A percentile compares a stretch with the other conserved stretches of the same genome.
These are phyloP conservation scores for Globisporangium middletonii DNA, from an alignment of 352 stramenopile species.

Conservation along the genomic window DNA sequence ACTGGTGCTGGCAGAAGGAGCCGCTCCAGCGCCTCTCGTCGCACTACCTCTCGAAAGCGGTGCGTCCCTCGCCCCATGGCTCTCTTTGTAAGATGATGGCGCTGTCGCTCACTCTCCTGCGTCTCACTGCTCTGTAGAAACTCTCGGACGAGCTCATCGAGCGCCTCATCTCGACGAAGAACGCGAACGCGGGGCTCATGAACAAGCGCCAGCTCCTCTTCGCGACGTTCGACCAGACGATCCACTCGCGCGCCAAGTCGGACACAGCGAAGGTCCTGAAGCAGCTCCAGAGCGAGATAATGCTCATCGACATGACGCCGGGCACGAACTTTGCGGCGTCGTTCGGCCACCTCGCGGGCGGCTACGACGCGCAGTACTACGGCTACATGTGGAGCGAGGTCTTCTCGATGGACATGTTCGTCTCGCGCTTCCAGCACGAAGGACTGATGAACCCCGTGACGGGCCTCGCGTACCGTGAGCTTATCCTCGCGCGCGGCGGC, in stretches of 20 bases:
- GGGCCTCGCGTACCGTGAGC: constrained; percentile 78
- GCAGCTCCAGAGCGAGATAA: constrained; percentile 80
- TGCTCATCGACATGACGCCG: constrained; percentile 83
- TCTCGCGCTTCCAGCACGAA: constrained; percentile 81
- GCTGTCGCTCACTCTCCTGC: constrained; percentile 2
- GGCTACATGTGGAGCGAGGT: constrained; percentile 91
- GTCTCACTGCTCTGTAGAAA: constrained; percentile 30
- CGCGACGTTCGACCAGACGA: constrained; percentile 81
- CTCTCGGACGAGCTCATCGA: constrained; percentile 79
- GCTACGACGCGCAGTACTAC: constrained; percentile 80
- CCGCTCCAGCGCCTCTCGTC: constrained; percentile 80
- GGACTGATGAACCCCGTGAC: constrained; percentile 77
- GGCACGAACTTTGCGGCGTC: constrained; percentile 80
- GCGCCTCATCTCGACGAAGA: constrained; percentile 81
- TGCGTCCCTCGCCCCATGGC: constrained; percentile 10
- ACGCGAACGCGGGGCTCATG: constrained; percentile 73
- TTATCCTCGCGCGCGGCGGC: constrained; percentile 80
- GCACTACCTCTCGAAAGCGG: constrained; percentile 72
- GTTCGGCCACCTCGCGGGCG: constrained; percentile 77
- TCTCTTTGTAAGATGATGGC: no score
- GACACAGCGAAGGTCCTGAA: constrained; percentile 77
- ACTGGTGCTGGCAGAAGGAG: constrained; percentile 88
- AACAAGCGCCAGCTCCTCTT: constrained; percentile 84
- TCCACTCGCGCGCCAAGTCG: constrained; percentile 76
- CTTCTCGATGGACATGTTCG: constrained; percentile 89